These are phyloP conservation scores for Bassia scoparia DNA, from an alignment of 148 eudicot species.

Conservation along the genomic window DNA sequence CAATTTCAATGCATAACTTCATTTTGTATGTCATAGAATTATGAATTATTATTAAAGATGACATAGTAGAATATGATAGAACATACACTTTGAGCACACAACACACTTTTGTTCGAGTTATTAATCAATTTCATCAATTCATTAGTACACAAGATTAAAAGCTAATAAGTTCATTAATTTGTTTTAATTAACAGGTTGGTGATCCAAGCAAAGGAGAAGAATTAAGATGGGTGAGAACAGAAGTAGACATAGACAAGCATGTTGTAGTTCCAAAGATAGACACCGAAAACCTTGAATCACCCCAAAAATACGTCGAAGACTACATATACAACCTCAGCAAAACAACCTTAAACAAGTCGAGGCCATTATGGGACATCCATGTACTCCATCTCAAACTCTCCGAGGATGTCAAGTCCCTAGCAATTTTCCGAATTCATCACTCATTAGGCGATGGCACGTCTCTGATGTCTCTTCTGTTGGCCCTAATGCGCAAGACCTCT, in stretches of 20 bases:
- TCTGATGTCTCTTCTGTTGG: slow-evolving; percentile 47
- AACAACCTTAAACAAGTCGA: slow-evolving; percentile 38
- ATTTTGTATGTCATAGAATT: no score
- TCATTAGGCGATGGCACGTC: slow-evolving; percentile 75
- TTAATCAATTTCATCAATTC: neutral
- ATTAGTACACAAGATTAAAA: neutral
- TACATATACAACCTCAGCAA: slow-evolving; percentile 46
- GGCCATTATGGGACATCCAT: slow-evolving; percentile 74
- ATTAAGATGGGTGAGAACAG: slow-evolving; percentile 46
- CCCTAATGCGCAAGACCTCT: slow-evolving; percentile 48
- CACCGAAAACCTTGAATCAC: slow-evolving; percentile 31
- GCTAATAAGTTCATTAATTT: neutral
- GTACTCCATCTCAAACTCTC: slow-evolving; percentile 49
- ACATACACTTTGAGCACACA: no score
- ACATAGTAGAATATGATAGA: no score
- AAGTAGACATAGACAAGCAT: slow-evolving; percentile 46
- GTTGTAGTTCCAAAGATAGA: slow-evolving; percentile 41
- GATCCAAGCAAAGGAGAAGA: slow-evolving; percentile 36
- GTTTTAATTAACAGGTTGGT: slow-evolving; percentile 32
- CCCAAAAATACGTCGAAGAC: slow-evolving; percentile 53
- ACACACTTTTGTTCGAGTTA: neutral
- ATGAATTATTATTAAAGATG: no score
- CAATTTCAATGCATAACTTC: no score
- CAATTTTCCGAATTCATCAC: slow-evolving; percentile 50
- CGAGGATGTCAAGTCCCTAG: slow-evolving; percentile 33